Evolutionary conservation across 805 yeast genomes (phyloP).

Genomic region (Saccharomycopsis lassenensis): DNA sequence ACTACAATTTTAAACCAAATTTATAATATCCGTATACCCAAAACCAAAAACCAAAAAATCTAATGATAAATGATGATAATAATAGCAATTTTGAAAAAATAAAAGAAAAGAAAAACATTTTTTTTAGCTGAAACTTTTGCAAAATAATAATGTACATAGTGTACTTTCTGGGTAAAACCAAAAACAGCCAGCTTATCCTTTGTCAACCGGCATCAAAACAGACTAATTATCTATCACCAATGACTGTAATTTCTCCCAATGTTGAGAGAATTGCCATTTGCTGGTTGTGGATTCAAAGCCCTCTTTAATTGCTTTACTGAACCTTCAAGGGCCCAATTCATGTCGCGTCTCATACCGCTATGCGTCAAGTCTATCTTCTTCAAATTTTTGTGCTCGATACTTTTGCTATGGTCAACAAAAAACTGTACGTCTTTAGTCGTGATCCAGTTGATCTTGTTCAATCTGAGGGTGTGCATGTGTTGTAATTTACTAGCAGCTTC

Average conservation of each 20-base stretch:
- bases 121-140: neutral
- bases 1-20: no score
- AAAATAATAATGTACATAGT: no score
- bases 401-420: slow-evolving; percentile 3
- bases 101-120: neutral
- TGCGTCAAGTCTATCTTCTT: slow-evolving; percentile 9
- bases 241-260: slow-evolving; percentile 14
- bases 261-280: neutral
- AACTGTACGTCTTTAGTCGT: slow-evolving; percentile 10
- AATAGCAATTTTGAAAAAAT: neutral
- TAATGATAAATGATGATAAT: no score
- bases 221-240: no score
- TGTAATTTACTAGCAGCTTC: slow-evolving; percentile 3
- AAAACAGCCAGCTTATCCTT: no score
- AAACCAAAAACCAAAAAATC: no score
- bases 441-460: slow-evolving; percentile 12
- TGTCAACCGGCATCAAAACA: neutral
- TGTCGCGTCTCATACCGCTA: slow-evolving; percentile 17
- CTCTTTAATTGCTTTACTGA: slow-evolving; percentile 7
- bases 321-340: slow-evolving; percentile 17
- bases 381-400: slow-evolving; percentile 7
- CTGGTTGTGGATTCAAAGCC: slow-evolving; percentile 2
- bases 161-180: no score
- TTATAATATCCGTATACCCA: no score
- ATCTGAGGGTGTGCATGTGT: neutral